Base-by-base conservation (phyloP, 2,329 filamentous ascomycete genomes). In the Gnomoniopsis sp. region DNA sequence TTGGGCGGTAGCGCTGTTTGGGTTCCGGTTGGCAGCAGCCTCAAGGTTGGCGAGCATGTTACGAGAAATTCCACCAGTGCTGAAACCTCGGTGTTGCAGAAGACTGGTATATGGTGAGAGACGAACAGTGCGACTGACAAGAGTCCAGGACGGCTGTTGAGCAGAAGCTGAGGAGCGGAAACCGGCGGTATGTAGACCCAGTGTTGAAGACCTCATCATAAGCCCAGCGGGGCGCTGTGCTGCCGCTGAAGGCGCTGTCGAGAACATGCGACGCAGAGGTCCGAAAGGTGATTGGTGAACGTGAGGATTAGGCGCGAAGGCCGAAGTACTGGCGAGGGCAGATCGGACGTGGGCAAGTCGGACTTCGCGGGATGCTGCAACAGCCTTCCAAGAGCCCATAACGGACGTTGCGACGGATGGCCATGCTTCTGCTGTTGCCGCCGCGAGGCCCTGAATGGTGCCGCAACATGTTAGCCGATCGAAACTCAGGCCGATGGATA, bases 11-110 rank as follows among this genome's bases (percentile, higher is more conserved):
- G 92, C 88, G 72, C 91, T 98, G 60, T 80, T 84, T 1, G 95
- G 91, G 68, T 96, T 96, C 73, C 91, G 89, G 75, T 98, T 99
- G 41, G 95, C 96, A 23, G 90, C 89, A 71, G 93, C 89, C 75
- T 99, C 95, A 66, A 93, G 83, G 65, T 91, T 89, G 36, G 92
- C 91, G 36, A 99, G 84, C 58, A 93, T 79, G 63, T 81, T 86
- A 61, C 82, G 79, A 49, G 85, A 81, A 56, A 85, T 76, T 21
- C 79, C 79, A 61, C 74, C 70, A 26, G 72, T 74, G 59, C 78
- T 75, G 66, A 79, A 79, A 48, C 62, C 62, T 62, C 74, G 69
- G 67, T 68, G 63, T 60, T 73, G 71, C 22, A 64, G 41, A 26
- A 61, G 43, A 52, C 44, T 23, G 65, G 44, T 30, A 58, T 57